phyloP scores from a whole-genome alignment of 345 rosid species.

The Psidium guajava region DNA sequence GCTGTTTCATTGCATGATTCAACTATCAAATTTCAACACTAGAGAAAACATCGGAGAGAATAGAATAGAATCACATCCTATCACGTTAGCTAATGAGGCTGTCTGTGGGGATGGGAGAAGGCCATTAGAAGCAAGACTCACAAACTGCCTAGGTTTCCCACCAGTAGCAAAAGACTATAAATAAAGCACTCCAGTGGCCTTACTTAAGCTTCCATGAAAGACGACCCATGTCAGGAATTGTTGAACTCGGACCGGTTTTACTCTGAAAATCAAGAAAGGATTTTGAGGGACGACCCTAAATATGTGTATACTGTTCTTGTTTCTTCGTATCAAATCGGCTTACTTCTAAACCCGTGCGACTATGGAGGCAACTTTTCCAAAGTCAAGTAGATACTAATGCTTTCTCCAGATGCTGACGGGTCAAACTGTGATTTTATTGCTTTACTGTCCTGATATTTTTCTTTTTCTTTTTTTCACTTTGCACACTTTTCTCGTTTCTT shows the following conservation, averaged over 20 bases:
- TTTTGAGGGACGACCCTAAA: neutral
- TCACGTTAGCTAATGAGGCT: neutral
- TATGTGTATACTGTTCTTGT: neutral
- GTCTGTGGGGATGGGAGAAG: neutral
- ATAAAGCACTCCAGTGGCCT: neutral
- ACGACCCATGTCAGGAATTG: neutral
- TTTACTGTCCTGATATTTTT: neutral
- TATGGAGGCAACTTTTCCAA: neutral
- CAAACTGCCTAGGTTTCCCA: neutral
- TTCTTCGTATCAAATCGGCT: neutral
- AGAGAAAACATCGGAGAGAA: neutral
- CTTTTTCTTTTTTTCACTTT: neutral
- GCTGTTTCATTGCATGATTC: neutral
- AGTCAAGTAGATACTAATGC: neutral
- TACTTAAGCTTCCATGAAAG: neutral
- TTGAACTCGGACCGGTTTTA: no score
- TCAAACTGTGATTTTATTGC: neutral
- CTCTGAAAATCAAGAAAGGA: no score
- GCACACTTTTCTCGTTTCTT: no score
- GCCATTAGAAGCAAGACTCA: neutral
- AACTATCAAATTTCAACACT: neutral
- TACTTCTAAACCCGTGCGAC: neutral
- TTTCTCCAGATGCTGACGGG: neutral
- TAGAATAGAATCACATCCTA: neutral
- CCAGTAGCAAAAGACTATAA: neutral